phyloP scores from a whole-genome alignment of 2,329 filamentous ascomycete species.

The Ascochyta rabiei region DNA sequence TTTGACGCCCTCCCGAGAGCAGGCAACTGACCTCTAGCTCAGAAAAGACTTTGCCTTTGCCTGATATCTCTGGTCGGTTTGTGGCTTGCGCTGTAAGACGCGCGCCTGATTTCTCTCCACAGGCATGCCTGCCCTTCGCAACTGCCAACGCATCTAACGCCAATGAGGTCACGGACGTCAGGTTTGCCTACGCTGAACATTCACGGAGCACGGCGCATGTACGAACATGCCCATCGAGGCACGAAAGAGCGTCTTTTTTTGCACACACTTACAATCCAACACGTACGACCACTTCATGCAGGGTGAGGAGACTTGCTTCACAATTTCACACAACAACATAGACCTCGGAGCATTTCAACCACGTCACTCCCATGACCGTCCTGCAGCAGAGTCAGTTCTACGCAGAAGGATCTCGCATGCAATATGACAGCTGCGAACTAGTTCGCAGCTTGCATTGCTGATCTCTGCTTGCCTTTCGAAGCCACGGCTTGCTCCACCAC shows the following conservation, averaged over 20 bases:
- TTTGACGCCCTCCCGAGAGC: constrained; percentile 8
- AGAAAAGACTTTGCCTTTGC: neutral
- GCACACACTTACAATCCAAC: neutral
- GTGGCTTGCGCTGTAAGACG: constrained; percentile 3
- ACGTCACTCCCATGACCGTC: neutral
- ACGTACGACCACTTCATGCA: neutral
- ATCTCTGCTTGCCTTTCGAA: constrained; percentile 14
- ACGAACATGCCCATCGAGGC: neutral
- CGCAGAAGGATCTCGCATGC: neutral
- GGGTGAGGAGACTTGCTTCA: neutral
- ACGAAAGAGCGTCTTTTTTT: neutral
- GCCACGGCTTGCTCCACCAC: constrained; percentile 2
- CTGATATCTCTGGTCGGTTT: neutral
- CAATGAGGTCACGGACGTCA: neutral
- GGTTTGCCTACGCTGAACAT: neutral
- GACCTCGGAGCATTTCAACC: neutral
- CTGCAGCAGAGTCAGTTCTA: neutral
- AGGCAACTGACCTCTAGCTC: constrained; percentile 19
- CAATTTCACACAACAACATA: neutral
- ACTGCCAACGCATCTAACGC: constrained; percentile 1
- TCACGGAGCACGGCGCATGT: constrained; percentile 8
- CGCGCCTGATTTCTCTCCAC: constrained; percentile 3
- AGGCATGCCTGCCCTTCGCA: neutral
- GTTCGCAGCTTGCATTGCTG: constrained; percentile 23
- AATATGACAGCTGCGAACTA: constrained; percentile 16